Evolutionary conservation across 202 grass and related monocot genomes (phyloP), one percentile per base, ranked within the genome.

Genomic region (Bolboschoenoplectus hybrid): DNA sequence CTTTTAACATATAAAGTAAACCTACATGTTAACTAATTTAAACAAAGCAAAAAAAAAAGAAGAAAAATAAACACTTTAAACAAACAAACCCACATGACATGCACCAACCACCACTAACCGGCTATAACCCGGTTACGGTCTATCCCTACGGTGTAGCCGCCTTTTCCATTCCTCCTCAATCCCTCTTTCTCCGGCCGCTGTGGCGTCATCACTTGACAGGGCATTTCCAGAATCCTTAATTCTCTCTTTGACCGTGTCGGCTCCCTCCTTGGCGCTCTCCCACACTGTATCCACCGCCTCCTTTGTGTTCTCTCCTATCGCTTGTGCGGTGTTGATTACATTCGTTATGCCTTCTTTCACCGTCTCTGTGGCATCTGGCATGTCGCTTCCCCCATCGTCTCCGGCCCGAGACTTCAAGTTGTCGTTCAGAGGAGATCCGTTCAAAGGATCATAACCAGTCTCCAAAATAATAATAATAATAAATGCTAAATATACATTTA

Each of bases 121-220:
- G 78, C 56, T 5, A 81, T 61, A 49, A 41, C 34, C 9, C 19
- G 7, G 14, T 35, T 61, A 81, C 16, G 62, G 71, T 34, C 35
- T 56, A 56, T 39, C 7, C 11, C 43, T 26, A 26, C 40, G 51
- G 55, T 40, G 46, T n/a, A 57, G 32, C 14, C 46, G 32, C 63
- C 13, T 71, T 70, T 68, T 84, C 65, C 44, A 55, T 84, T 84
- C 81, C 81, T 84, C 64, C 7, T 84, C 34, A 9, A 71, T 40
- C 45, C 11, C 7, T 7, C 51, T 56, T 55, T 72, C 82, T 4
- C 12, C 32, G 9, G 7, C 82, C 0, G 47, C 36, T 7, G 49
- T 4, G 8, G 32, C 3, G 35, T 72, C 82, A 2, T 39, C 82
- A 14, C 10, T 56, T 7, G 65, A 6, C 9, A 13, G 47, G 0